These are phyloP conservation scores for Pichia sp. DNA, from an alignment of 1,139 yeast species.

Conservation along the genomic window DNA sequence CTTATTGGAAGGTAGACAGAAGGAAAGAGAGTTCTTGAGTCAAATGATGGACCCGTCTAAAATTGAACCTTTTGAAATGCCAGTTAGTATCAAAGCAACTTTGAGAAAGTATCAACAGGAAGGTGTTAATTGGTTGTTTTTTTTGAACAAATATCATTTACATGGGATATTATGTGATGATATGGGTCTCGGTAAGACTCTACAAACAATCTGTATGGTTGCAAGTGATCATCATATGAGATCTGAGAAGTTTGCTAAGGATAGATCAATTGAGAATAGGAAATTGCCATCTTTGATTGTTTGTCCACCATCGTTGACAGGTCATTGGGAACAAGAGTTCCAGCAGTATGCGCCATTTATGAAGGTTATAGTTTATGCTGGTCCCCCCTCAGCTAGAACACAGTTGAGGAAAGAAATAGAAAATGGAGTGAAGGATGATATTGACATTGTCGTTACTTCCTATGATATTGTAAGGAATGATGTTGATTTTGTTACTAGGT, in stretches of 20 bases:
- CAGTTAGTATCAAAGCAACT: slow-evolving; percentile 89
- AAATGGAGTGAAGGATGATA: slow-evolving; percentile 23
- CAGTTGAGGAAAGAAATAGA: slow-evolving; percentile 38
- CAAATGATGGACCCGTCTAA: slow-evolving; percentile 99
- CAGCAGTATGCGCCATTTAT: slow-evolving; percentile 87
- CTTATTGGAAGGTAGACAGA: slow-evolving; percentile 80
- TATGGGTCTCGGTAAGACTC: slow-evolving; percentile 98
- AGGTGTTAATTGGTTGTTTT: slow-evolving; percentile 97
- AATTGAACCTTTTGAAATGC: slow-evolving; percentile 80
- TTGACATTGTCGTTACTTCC: slow-evolving; percentile 87
- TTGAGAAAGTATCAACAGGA: slow-evolving; percentile 95
- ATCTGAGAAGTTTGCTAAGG: slow-evolving; percentile 58
- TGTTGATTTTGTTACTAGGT: slow-evolving; percentile 53
- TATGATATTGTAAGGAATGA: slow-evolving; percentile 97
- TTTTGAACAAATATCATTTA: slow-evolving; percentile 86
- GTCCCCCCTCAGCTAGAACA: slow-evolving; percentile 75
- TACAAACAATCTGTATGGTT: slow-evolving; percentile 94
- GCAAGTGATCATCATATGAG: slow-evolving; percentile 93
- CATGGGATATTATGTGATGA: slow-evolving; percentile 98
- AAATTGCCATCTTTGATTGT: slow-evolving; percentile 79
- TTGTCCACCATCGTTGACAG: slow-evolving; percentile 96
- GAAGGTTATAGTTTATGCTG: slow-evolving; percentile 82
- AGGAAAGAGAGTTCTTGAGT: slow-evolving; percentile 89
- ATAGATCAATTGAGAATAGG: slow-evolving; percentile 64
- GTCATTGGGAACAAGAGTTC: slow-evolving; percentile 98